Percentiles rank a stretch among this genome's conserved stretches.
phyloP scores from a whole-genome alignment of 139 green algal species.

The Mesotaenium endlicherianum region DNA sequence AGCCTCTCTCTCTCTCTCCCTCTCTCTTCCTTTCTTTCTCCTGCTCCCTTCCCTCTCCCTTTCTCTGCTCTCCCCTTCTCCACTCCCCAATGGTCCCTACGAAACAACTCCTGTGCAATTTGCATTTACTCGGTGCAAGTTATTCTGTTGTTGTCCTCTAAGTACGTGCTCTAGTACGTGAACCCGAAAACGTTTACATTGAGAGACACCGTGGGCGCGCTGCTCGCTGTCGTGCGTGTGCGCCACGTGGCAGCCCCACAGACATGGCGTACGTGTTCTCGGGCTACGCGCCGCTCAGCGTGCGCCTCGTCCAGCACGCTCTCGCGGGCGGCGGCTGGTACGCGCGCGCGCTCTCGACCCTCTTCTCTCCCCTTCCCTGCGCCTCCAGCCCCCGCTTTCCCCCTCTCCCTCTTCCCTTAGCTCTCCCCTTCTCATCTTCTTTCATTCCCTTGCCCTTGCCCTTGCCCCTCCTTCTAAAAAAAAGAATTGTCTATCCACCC shows the following conservation, averaged over 20 bases:
- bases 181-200: no score
- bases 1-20: conserved; percentile 1
- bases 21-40: not conserved
- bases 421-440: no score
- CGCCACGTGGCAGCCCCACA: conserved; percentile 44
- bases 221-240: no score
- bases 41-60: not conserved
- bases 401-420: no score
- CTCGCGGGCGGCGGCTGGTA: conserved; percentile 48
- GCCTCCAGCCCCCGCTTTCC: not conserved
- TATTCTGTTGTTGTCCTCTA: no score
- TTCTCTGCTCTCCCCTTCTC: not conserved
- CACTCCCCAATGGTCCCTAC: not conserved
- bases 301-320: conserved; percentile 79
- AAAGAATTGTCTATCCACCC: no score
- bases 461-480: no score
- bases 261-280: conserved; percentile 57
- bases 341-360: no score
- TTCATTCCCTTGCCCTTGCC: no score
- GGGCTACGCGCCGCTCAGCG: conserved; percentile 81
- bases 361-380: no score
- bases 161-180: no score
- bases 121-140: not conserved
- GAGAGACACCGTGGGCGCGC: no score
- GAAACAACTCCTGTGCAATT: not conserved